These are phyloP conservation scores for Penicilliopsis zonata DNA, from an alignment of 495 filamentous ascomycete species.

Conservation along the genomic window DNA sequence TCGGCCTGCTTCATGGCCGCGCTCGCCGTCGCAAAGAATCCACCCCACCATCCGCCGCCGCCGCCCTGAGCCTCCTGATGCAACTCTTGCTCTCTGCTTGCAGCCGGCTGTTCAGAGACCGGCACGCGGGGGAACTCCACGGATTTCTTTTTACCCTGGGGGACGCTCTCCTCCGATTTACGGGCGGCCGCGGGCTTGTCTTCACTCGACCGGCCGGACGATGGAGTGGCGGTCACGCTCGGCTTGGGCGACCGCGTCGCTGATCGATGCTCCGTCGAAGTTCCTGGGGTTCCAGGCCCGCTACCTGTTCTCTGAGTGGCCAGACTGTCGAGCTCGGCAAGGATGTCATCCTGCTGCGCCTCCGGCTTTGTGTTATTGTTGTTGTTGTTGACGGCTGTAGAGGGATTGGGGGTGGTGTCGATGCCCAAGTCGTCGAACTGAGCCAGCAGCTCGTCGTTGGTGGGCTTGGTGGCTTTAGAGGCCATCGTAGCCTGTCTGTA, in stretches of 20 bases:
- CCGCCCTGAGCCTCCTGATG: slow-evolving; percentile 25
- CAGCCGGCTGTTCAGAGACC: slow-evolving; percentile 14
- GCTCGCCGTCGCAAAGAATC: slow-evolving; percentile 52
- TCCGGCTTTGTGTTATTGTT: slow-evolving; percentile 20
- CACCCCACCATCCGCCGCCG: slow-evolving; percentile 86
- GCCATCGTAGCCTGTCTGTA: too few relatives aligned
- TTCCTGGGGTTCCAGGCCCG: slow-evolving; percentile 72
- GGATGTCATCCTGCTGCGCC: slow-evolving; percentile 52
- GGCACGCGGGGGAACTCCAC: slow-evolving; percentile 23
- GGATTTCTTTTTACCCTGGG: slow-evolving; percentile 37
- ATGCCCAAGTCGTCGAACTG: slow-evolving; percentile 65
- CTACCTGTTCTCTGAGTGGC: slow-evolving; percentile 52
- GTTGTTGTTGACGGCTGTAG: slow-evolving; percentile 13
- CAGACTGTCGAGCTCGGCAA: slow-evolving; percentile 78
- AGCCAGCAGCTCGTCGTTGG: slow-evolving; percentile 71
- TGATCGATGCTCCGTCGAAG: slow-evolving; percentile 42
- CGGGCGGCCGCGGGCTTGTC: slow-evolving; percentile 45
- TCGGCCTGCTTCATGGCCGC: slow-evolving; percentile 93
- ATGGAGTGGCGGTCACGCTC: slow-evolving; percentile 42
- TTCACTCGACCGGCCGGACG: slow-evolving; percentile 46
- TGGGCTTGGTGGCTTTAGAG: slow-evolving; percentile 42
- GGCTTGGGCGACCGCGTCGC: slow-evolving; percentile 46
- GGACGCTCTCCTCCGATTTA: slow-evolving; percentile 65
- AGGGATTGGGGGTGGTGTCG: slow-evolving; percentile 32
- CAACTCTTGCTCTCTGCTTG: not conserved